These are phyloP conservation scores for Dictyophora rubrovolvata DNA, from an alignment of 768 basidiomycete genomes.

Conservation along the genomic window DNA sequence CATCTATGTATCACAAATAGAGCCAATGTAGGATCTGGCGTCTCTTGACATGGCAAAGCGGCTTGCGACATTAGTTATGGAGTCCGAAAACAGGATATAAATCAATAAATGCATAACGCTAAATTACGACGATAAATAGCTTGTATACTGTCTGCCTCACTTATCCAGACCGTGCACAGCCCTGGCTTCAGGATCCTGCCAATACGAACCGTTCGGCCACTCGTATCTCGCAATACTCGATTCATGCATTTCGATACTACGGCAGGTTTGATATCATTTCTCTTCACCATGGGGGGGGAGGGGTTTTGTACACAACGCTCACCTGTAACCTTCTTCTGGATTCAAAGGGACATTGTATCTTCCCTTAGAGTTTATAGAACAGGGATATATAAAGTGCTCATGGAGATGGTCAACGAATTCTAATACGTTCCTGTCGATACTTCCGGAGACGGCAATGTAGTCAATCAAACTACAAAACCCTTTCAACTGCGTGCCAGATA, in stretches of 20 bases:
- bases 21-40: too few relatives aligned
- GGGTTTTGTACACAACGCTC: conserved; percentile 10
- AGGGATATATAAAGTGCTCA: conserved; percentile 85
- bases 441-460: conserved; percentile 83
- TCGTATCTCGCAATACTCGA: conserved; percentile 73
- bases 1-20: too few relatives aligned
- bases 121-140: neutral
- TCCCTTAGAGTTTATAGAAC: conserved; percentile 75
- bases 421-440: conserved; percentile 90
- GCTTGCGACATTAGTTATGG: too few relatives aligned
- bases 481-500: neutral
- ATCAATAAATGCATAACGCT: neutral
- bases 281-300: neutral
- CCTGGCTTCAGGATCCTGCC: conserved; percentile 26
- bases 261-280: conserved; percentile 7
- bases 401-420: conserved; percentile 89
- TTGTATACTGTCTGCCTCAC: neutral
- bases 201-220: conserved; percentile 81
- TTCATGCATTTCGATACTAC: conserved; percentile 82
- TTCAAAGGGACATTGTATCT: conserved; percentile 80
- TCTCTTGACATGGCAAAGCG: too few relatives aligned
- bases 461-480: conserved; percentile 61
- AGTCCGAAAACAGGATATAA: too few relatives aligned
- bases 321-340: conserved; percentile 73
- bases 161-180: conserved; percentile 4